A percentile compares a stretch with the other conserved stretches of the same genome.
These are phyloP conservation scores for Paecilomyces formosus DNA, from an alignment of 2,329 filamentous ascomycete species.

Conservation along the genomic window DNA sequence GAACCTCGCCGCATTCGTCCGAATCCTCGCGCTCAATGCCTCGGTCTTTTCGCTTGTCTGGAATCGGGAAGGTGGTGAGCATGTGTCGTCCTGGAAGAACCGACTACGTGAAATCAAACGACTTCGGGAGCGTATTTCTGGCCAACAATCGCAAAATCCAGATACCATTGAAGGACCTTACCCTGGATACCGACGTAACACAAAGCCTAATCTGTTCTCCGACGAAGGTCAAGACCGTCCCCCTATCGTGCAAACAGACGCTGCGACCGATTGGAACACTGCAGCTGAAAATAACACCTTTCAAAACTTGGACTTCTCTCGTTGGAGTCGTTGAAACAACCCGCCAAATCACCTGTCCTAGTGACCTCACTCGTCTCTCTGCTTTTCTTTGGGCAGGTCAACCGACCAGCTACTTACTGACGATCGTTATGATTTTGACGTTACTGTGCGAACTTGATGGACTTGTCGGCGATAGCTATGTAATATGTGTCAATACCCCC, in stretches of 20 bases:
- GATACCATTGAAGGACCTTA: conserved; percentile 25
- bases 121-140: conserved; percentile 55
- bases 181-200: conserved; percentile 26
- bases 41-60: conserved; percentile 92
- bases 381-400: not conserved
- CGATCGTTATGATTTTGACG: not conserved
- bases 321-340: conserved; percentile 28
- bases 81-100: conserved; percentile 83
- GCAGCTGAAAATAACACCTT: conserved; percentile 30
- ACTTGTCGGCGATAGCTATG: conserved; percentile 3
- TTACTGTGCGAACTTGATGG: not conserved
- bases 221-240: conserved; percentile 27
- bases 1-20: conserved; percentile 76
- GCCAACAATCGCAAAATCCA: conserved; percentile 18
- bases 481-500: conserved; percentile 20
- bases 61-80: conserved; percentile 65
- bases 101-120: conserved; percentile 77
- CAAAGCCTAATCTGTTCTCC: conserved; percentile 29
- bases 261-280: conserved; percentile 29
- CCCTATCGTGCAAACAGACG: conserved; percentile 25
- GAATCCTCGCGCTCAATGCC: conserved; percentile 83
- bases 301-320: conserved; percentile 36
- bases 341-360: not conserved
- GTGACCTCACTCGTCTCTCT: not conserved
- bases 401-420: not conserved